Evolutionary conservation across 495 filamentous ascomycete genomes (phyloP), one percentile per base, ranked within the genome.

Genomic region (Talaromyces trachyspermus): DNA sequence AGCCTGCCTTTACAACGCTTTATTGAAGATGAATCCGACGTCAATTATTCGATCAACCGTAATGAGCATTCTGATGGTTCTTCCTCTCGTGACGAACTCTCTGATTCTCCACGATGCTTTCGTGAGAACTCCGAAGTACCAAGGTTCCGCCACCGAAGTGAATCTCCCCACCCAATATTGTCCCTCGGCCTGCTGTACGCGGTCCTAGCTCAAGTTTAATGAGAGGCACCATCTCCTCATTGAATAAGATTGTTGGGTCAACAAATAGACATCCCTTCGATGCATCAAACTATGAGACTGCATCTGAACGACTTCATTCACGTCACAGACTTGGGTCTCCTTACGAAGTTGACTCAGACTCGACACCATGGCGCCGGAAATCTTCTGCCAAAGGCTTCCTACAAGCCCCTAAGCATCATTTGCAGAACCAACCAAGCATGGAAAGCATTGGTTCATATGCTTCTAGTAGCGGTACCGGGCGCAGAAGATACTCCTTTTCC

Each of bases 1-100:
- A 73, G 70, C 49, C 44, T 73, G 26, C 70, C 68, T 23, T 52
- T 73, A 17, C 61, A 71, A 44, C 62, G 70, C 3, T 73, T 73
- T 35, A 73, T 73, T 44, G 69, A 71, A 19, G 70, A 73, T 27
- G 56, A 65, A n/a, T 26, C 18, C 5, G 44, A 46, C 14, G 44
- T 19, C 1, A 46, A 19, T n/a, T 46, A 35, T 27, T 36, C 44
- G 4, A 3, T 25, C n/a, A 17, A 35, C 15, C 20, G 25, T n/a
- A 29, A 33, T 33, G 23, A 32, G n/a, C 15, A 14, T 15, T 23
- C 29, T 5, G 20, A 46, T 22, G 29, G 27, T 22, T 5, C 30
- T 10, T 46, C 44, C 11, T 35, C 44, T 3, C 44, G 18, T 24
- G 30, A 25, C 7, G 19, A 17, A 17, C 14, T 15, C 8, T 37